Evolutionary conservation across 768 basidiomycete genomes (phyloP).

Genomic region (Termitomyces sp.): DNA sequence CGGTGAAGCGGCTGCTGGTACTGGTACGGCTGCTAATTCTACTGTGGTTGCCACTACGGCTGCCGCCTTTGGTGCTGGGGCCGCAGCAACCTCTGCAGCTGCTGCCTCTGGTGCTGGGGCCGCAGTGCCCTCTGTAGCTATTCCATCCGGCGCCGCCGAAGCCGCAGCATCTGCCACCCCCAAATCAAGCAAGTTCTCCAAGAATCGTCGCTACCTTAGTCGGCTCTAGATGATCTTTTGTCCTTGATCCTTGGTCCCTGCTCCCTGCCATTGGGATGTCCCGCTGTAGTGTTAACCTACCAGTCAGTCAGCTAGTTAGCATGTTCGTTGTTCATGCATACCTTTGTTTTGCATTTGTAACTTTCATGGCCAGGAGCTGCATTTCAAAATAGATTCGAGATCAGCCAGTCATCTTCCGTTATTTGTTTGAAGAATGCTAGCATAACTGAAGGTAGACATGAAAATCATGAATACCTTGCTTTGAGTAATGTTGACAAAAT

Average conservation of each 20-base stretch:
- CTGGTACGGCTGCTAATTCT: constrained; percentile 9
- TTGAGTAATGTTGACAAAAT: too few relatives aligned
- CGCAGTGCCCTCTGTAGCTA: constrained; percentile 10
- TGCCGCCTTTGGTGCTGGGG: background rate
- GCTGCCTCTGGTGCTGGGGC: constrained; percentile 1
- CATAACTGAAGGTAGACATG: background rate
- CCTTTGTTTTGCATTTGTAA: constrained; percentile 13
- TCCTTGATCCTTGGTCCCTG: background rate
- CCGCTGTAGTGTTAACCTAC: background rate
- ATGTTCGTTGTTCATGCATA: constrained; percentile 12
- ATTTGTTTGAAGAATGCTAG: background rate
- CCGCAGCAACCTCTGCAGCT: constrained; percentile 8
- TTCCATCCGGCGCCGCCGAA: constrained; percentile 2
- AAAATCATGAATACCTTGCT: background rate
- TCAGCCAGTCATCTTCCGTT: constrained; percentile 8
- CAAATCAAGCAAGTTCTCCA: background rate
- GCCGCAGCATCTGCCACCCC: background rate
- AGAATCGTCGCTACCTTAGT: constrained; percentile 12
- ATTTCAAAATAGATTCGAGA: constrained; percentile 15
- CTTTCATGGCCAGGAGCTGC: constrained; percentile 19
- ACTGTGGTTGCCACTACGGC: constrained; percentile 11
- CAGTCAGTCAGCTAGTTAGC: too few relatives aligned
- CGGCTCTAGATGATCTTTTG: constrained; percentile 3
- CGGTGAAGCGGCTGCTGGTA: constrained; percentile 13
- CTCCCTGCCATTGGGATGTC: background rate